These are phyloP conservation scores for Didymella segeticola DNA, from an alignment of 2,329 filamentous ascomycete genomes.

Conservation along the genomic window DNA sequence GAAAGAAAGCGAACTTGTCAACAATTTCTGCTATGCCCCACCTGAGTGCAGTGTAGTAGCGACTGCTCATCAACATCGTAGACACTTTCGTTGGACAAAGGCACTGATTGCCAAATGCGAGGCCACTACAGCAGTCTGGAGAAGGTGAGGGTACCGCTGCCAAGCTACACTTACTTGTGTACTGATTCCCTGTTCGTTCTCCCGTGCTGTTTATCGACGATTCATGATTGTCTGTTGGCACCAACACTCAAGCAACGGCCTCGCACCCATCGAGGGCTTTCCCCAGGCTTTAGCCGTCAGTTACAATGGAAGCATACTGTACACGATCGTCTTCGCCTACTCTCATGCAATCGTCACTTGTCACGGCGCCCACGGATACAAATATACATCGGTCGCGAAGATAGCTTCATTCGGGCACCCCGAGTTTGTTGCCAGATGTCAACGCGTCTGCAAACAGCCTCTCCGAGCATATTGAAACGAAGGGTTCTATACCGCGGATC, in stretches of 20 bases:
- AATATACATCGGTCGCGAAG: slow-evolving; percentile 23
- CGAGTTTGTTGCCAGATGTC: slow-evolving; percentile 13
- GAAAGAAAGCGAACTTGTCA: neutral
- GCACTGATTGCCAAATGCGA: neutral
- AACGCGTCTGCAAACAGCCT: slow-evolving; percentile 19
- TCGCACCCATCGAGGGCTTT: slow-evolving; percentile 49
- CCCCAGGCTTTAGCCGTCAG: slow-evolving; percentile 45
- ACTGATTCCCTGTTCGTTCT: neutral
- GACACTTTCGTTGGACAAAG: neutral
- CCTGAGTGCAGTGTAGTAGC: neutral
- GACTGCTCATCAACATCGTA: neutral
- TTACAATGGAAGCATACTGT: slow-evolving; percentile 34
- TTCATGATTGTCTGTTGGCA: neutral
- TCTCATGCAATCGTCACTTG: slow-evolving; percentile 23
- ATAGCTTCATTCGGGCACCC: slow-evolving; percentile 17
- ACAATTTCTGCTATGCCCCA: neutral
- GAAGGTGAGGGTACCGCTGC: slow-evolving; percentile 7
- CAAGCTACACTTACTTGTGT: neutral
- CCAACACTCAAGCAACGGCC: slow-evolving; percentile 46
- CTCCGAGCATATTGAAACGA: slow-evolving; percentile 30
- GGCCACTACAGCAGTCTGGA: neutral
- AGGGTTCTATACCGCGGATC: slow-evolving; percentile 30
- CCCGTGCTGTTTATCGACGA: neutral
- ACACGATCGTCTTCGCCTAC: slow-evolving; percentile 22
- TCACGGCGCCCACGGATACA: slow-evolving; percentile 18